Evolutionary conservation across 2,329 filamentous ascomycete species (phyloP).

Genomic region (Hypoxylon sp.): DNA sequence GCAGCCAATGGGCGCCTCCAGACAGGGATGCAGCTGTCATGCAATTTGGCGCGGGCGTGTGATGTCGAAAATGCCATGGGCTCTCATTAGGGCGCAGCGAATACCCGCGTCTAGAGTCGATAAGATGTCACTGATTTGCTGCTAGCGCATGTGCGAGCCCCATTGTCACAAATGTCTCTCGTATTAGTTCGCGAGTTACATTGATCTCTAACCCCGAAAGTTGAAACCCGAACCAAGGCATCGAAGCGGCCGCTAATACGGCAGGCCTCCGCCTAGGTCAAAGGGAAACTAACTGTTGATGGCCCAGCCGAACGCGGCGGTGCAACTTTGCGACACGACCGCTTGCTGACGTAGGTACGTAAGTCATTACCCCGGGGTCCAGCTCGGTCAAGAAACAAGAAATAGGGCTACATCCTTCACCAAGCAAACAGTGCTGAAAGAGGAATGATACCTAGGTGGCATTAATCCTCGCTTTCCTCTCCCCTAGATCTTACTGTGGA

Average conservation of each 20-base stretch:
- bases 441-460: conserved; percentile 18
- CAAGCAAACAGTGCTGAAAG: conserved; percentile 37
- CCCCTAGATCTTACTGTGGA: conserved; percentile 42
- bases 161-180: conserved; percentile 49
- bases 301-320: conserved; percentile 38
- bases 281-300: conserved; percentile 19
- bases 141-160: conserved; percentile 49
- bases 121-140: conserved; percentile 44
- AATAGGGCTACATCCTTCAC: conserved; percentile 38
- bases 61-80: conserved; percentile 47
- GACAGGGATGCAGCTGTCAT: conserved; percentile 51
- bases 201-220: conserved; percentile 34
- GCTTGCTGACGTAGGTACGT: conserved; percentile 35
- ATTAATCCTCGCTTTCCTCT: conserved; percentile 26
- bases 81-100: conserved; percentile 43
- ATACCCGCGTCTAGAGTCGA: conserved; percentile 53
- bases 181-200: conserved; percentile 43
- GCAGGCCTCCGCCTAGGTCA: conserved; percentile 25
- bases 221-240: conserved; percentile 35
- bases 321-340: conserved; percentile 37
- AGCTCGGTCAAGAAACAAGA: conserved; percentile 41
- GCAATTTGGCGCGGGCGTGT: conserved; percentile 54
- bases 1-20: conserved; percentile 50
- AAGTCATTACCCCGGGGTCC: conserved; percentile 38
- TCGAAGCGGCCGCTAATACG: conserved; percentile 25